Evolutionary conservation across 805 yeast genomes (phyloP).

Genomic region (Kodamaea neixiangensis): DNA sequence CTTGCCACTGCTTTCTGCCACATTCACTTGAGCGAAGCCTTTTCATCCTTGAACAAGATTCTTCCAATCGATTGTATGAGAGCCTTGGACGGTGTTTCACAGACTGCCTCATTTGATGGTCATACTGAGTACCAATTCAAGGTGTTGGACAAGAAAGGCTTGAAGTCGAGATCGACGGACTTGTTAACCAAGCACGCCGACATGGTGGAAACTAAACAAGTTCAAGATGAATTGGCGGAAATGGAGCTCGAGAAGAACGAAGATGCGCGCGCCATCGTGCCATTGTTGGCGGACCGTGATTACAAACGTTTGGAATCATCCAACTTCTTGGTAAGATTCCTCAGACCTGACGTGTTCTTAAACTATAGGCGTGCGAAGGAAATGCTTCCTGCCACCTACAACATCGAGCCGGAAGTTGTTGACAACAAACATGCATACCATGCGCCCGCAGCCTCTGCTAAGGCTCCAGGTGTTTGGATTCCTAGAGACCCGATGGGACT

Average conservation of each 20-base stretch:
- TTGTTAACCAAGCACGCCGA: conserved; percentile 6
- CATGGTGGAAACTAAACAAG: conserved; percentile 16
- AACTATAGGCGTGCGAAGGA: conserved; percentile 40
- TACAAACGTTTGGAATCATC: conserved; percentile 32
- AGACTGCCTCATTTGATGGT: conserved; percentile 57
- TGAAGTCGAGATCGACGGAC: conserved; percentile 7
- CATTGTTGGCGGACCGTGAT: conserved; percentile 71
- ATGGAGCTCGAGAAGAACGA: conserved; percentile 18
- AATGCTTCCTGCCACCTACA: conserved; percentile 37
- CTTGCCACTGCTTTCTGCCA: conserved; percentile 71
- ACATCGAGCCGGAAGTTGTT: conserved; percentile 40
- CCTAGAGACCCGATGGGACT: conserved; percentile 89
- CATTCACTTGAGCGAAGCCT: conserved; percentile 61
- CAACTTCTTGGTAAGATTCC: conserved; percentile 52
- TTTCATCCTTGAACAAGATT: conserved; percentile 56
- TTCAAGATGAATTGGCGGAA: conserved; percentile 20
- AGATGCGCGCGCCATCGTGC: conserved; percentile 37
- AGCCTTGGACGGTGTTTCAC: conserved; percentile 69
- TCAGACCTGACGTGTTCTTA: conserved; percentile 62
- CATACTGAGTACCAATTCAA: conserved; percentile 34
- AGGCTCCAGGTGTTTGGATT: conserved; percentile 84
- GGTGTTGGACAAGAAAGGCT: conserved; percentile 26
- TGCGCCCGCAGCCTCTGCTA: conserved; percentile 69
- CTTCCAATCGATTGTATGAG: conserved; percentile 75
- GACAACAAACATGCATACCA: conserved; percentile 68